Base-by-base conservation (phyloP, 2,329 filamentous ascomycete species). In the Purpureocillium lavendulum region DNA sequence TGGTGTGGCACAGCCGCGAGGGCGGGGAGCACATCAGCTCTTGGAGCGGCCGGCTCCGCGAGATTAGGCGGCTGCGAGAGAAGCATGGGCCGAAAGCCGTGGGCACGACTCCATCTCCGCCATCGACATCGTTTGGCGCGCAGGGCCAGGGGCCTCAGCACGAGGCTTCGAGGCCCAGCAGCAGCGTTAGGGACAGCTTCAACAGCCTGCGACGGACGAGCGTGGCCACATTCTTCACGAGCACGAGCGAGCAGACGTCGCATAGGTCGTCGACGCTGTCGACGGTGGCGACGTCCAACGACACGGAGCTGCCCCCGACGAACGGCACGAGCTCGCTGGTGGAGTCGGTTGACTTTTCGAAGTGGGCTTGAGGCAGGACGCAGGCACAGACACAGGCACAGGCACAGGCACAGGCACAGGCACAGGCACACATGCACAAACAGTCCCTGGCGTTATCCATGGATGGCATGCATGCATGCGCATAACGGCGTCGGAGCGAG, bases 1-100 rank as follows among this genome's bases (percentile, higher is more conserved):
- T 84, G 33, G 89, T 96, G n/a, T 96, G 90, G 87, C 77, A 78
- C 35, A 80, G 78, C 52, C 74, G 80, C 35, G 77, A 84, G 46
- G 83, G 82, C 6, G 84, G 84, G 41, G 88, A 94, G 58, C 82
- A 94, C 54, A 73, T 92, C 24, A 92, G 87, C 10, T 86, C 87
- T 8, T 97, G 92, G 92, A 80, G 87, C 42, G 86, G 83, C 51
- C 80, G 92, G 36, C 73, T 97, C 11, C 78, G 84, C 36, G 85
- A 90, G 57, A 94, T 98, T 56, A 83, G 84, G 56, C 76, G 80
- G 33, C 72, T 98, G 36, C 79, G 88, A 21, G 86, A 94, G 42
- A 77, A 74, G 43, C 73, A 82, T 49, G 68, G 65, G 2, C 64
- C 65, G 8, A 77, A 71, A 47, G 35, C 49, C 29, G 44, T 45